Conservation (phyloP, 257 asterid species). For the Paulownia fortunei region DNA sequence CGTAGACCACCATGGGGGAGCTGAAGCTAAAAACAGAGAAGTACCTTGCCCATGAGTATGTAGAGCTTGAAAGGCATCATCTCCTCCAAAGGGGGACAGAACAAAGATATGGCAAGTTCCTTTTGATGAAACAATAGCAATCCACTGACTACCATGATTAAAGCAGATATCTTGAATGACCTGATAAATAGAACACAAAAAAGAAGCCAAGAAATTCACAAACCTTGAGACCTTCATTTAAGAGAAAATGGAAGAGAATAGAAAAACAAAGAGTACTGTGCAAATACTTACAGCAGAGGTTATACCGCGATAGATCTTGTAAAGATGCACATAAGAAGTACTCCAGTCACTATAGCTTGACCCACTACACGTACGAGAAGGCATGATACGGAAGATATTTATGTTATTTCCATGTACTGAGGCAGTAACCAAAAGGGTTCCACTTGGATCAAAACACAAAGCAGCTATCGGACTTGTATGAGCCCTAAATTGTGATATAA, state of each 20-base stretch:
- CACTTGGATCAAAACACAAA: too few species aligned
- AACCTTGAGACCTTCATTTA: slow-evolving; percentile 11
- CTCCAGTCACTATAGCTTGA: too few species aligned
- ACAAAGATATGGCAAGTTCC: slow-evolving; percentile 55
- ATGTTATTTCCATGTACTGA: too few species aligned
- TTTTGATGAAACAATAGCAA: slow-evolving; percentile 49
- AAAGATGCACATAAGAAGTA: too few species aligned
- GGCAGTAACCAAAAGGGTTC: too few species aligned
- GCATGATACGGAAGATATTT: too few species aligned
- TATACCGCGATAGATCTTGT: slow-evolving; percentile 49
- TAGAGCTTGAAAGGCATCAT: too few species aligned
- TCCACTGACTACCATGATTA: slow-evolving; percentile 45
- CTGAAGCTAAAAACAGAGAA: slow-evolving; percentile 24
- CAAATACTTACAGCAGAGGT: slow-evolving; percentile 50
- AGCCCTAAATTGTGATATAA: too few species aligned
- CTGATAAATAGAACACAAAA: slow-evolving; percentile 27
- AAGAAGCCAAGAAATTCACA: not conserved
- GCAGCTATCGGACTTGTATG: too few species aligned
- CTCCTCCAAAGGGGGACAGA: too few species aligned
- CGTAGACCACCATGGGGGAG: slow-evolving; percentile 43
- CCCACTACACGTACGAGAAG: too few species aligned
- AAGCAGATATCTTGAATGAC: slow-evolving; percentile 50
- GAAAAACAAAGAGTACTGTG: not conserved
- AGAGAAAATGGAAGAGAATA: not conserved
- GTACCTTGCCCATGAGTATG: too few species aligned